Base-by-base conservation (phyloP, 495 filamentous ascomycete species). In the Aspergillus incahuasiensis region DNA sequence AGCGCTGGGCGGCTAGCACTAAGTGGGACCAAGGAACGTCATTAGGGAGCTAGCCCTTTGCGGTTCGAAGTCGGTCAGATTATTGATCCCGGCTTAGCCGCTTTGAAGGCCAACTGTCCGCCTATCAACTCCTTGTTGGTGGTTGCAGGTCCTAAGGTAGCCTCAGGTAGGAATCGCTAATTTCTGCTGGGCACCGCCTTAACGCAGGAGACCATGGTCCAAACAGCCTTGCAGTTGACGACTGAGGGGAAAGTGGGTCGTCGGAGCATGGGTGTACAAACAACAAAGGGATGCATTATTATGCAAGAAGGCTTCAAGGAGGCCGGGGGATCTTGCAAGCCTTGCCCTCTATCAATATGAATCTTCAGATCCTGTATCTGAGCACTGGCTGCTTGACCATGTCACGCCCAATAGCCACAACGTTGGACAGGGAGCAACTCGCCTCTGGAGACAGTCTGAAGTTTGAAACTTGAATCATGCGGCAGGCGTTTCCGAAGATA, bases 401-500 rank as follows among this genome's bases (percentile, higher is more conserved):
- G 32, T 35, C 12, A 12, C 32, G 6, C 32, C 6, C 6, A 35
- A 35, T 12, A 28, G 25, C 8, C 25, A 8, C 25, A 28, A 28
- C 32, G 32, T 35, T 12, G 32, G 12, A 15, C 32, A 35, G 32
- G 32, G 12, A 13, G n/a, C n/a, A n/a, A 13, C 12, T 46, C 18
- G 22, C 6, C 18, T 25, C 9, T 46, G 43, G 22, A 46, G 43
- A 15, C 6, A 13, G 32, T 35, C 32, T 8, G 11, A 3, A n/a
- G 3, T 40, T 22, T 46, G 43, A 48, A 35, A 48, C 45, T 20
- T 19, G 45, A 35, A 48, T 48, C 47, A 49, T 61, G 58, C 56
- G 45, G 58, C 48, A 57, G 43, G 54, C 46, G 38, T 46, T 61
- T 64, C 59, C 56, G 56, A 65, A 58, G 59, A 58, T 51, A 60